Base-by-base conservation (phyloP, 305 asterid species). In the Fraxinus xanthoxyloides region DNA sequence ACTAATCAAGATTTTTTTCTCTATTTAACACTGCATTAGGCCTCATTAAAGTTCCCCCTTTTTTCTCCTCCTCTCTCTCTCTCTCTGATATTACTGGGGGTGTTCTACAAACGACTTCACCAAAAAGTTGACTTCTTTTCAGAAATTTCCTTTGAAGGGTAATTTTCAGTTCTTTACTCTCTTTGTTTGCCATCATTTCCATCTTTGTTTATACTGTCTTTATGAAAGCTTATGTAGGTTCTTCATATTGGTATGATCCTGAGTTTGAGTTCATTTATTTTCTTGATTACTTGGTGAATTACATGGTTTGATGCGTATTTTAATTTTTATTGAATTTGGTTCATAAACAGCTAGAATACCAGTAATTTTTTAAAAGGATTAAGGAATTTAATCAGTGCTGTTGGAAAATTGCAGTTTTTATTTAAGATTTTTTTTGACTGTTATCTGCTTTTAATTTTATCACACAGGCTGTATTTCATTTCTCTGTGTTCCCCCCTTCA, bases 31-130 rank as follows among this genome's bases (percentile, higher is more conserved):
- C 86, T 9, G 36, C 75, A 21, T 75, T 72, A 77, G 23, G 51
- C 83, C 76, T 31, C 7, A 26, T 48, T 72, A 79, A 72, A 43
- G 23, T 7, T 31, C 24, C 13, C 76, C 69, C 59, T 78, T 69
- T 80, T 84, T 88, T 77, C 86, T 85, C 84, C 46, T 72, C 40
- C 87, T 84, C 89, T 77, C 86, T 85, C 84, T 61, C 51, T 75
- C 75, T 84, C 84, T 86, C 84, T 80, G 43, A 75, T 83, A 75
- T 78, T 79, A 76, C 77, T 82, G 72, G 56, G 15, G 32, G 73
- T 67, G 82, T 76, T 77, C 65, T 65, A 81, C 85, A 36, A 28
- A 80, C 79, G 88, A 83, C 38, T 65, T 72, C 75, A 63, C 69
- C 40, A 30, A 70, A 73, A 83, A 85, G 84, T 80, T 86, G 40